These are phyloP conservation scores for Jaenimonas drosophilae DNA, from an alignment of 208 protist species.

Conservation along the genomic window DNA sequence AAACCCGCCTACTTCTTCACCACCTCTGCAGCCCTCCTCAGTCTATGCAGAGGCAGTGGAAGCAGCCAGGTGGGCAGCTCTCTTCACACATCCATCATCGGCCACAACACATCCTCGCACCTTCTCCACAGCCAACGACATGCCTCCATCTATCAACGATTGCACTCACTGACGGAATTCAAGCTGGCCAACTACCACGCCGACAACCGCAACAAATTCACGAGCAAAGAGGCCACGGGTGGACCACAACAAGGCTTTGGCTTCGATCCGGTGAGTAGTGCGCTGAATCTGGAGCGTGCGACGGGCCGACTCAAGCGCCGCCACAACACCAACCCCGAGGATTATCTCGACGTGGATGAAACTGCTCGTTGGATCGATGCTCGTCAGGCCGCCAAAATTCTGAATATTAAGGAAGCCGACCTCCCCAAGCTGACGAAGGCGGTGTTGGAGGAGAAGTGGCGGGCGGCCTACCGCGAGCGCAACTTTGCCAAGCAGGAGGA, in stretches of 20 bases:
- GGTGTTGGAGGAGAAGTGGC: conserved; percentile 46
- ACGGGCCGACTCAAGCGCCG: conserved; percentile 41
- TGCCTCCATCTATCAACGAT: conserved; percentile 16
- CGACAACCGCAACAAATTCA: conserved; percentile 15
- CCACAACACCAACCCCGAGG: conserved; percentile 32
- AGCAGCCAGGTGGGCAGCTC: no score
- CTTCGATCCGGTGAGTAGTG: conserved; percentile 17
- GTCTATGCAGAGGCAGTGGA: no score
- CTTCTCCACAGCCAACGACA: conserved; percentile 9
- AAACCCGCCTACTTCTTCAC: no score
- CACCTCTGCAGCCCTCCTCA: no score
- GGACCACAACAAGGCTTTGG: conserved; percentile 19
- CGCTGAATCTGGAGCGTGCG: conserved; percentile 12
- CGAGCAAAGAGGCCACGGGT: conserved; percentile 21
- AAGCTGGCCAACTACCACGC: conserved; percentile 21
- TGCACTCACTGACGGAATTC: conserved; percentile 30
- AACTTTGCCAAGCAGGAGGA: conserved; percentile 59
- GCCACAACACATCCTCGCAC: background rate
- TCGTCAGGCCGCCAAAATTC: conserved; percentile 57
- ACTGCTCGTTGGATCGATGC: conserved; percentile 78
- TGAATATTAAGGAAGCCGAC: conserved; percentile 67
- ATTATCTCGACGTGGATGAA: conserved; percentile 69
- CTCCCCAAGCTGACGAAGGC: conserved; percentile 38
- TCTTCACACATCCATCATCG: no score
- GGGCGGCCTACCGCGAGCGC: conserved; percentile 39